Evolutionary conservation across 805 yeast species (phyloP), one percentile per base, ranked within the genome.

Genomic region (Candida qinlingensis): DNA sequence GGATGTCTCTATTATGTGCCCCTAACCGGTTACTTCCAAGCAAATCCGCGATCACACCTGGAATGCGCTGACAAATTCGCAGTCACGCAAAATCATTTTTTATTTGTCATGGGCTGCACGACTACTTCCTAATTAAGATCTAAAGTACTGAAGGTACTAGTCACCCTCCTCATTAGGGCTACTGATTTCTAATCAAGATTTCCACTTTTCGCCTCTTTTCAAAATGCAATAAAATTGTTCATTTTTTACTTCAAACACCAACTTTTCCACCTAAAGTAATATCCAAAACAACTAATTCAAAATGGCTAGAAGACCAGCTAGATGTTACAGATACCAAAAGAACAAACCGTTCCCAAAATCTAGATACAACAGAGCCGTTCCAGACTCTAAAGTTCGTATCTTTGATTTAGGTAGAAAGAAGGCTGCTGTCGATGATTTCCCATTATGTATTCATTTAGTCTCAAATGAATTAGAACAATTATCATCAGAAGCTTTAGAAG

Each of bases 241-340:
- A 36, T 8, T 19, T 36, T 36, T 19, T 4, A 7, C 38, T 37
- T 28, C 45, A n/a, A 19, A 36, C 26, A 26, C 38, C 28, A 26
- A 7, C 19, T 26, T 30, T 9, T 12, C 13, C 31, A 8, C 5
- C 35, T 13, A 29, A 30, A 35, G 10, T 41, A 45, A 11, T 29
- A 44, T 31, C 47, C 29, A 35, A 48, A 46, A 47, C 49, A 47
- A 54, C 53, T 51, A 53, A 59, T 72, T 74, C 82, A 87, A 85
- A 75, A 92, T 92, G 98, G 97, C 98, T 77, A 90, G 98, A 83
- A 92, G 98, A 87, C 99, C 99, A 79, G 99, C 99, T 85, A 89
- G 98, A 86, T 94, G 99, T 84, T 94, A 94, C 97, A 90, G 99
- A 83, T 94, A 92, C 95, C 95, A 97, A 87, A 94, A 94, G 88